A percentile compares a stretch with the other conserved stretches of the same genome.
Evolutionary conservation across 305 asterid species (phyloP).

Genomic region (Stenogyne calaminthoides): DNA sequence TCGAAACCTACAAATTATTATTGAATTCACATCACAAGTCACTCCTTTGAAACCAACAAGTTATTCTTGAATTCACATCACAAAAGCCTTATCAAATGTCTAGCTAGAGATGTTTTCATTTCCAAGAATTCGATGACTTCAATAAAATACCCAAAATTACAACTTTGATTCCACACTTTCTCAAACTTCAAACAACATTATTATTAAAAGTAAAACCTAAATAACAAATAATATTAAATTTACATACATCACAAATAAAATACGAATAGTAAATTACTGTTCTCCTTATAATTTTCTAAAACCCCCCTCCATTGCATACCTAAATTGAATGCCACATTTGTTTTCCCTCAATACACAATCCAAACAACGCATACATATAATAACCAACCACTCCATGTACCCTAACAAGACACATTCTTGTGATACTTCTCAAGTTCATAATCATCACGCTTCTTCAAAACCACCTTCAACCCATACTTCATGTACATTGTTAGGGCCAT

Average conservation of each 20-base stretch:
- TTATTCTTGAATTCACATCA: background rate
- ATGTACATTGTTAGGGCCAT: slow-evolving; percentile 90
- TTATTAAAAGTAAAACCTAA: slow-evolving; percentile 7
- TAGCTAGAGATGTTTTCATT: background rate
- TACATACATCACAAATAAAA: slow-evolving; percentile 24
- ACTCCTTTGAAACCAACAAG: no score
- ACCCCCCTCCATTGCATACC: background rate
- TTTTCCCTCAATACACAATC: background rate
- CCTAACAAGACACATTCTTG: slow-evolving; percentile 12
- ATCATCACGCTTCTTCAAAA: slow-evolving; percentile 48
- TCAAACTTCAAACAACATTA: background rate
- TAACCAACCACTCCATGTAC: background rate
- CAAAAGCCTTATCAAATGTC: background rate
- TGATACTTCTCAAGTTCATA: slow-evolving; percentile 19
- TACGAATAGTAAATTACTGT: background rate
- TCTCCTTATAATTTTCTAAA: background rate
- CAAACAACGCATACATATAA: background rate
- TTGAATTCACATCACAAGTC: no score
- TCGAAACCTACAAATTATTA: no score
- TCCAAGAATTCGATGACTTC: background rate
- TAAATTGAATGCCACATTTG: background rate
- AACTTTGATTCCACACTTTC: background rate
- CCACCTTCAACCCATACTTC: slow-evolving; percentile 80
- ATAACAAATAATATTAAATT: slow-evolving; percentile 15
- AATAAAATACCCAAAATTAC: background rate